Conservation (phyloP, 1,284 basidiomycete species). For the Pseudozyma sp. region DNA sequence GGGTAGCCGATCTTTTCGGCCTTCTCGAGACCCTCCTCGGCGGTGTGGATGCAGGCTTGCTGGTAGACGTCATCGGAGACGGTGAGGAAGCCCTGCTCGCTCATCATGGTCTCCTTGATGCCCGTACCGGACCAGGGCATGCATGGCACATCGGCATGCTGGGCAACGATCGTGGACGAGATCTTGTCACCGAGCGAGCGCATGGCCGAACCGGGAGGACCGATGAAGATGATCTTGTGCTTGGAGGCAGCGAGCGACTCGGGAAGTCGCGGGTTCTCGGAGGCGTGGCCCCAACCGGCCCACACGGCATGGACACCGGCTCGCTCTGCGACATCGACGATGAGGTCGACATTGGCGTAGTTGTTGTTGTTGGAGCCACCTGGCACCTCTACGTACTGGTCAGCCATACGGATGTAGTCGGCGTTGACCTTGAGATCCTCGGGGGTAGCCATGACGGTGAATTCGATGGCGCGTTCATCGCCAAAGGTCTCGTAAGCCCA, state of each 20-base stretch:
- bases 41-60: slow-evolving; percentile 87
- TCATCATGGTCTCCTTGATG: slow-evolving; percentile 87
- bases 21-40: slow-evolving; percentile 86
- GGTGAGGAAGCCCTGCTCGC: slow-evolving; percentile 88
- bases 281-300: slow-evolving; percentile 99
- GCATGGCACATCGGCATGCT: slow-evolving; percentile 95
- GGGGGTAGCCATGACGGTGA: slow-evolving; percentile 99
- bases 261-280: slow-evolving; percentile 97
- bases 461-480: slow-evolving; percentile 93
- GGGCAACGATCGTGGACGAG: slow-evolving; percentile 98
- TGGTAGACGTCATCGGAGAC: slow-evolving; percentile 92
- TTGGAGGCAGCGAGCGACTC: slow-evolving; percentile 90
- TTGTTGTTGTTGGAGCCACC: slow-evolving; percentile 99
- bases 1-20: slow-evolving; percentile 94
- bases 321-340: slow-evolving; percentile 97
- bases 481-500: slow-evolving; percentile 99
- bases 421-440: slow-evolving; percentile 97
- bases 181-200: slow-evolving; percentile 99
- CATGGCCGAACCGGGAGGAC: slow-evolving; percentile 98
- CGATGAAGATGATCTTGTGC: slow-evolving; percentile 98
- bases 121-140: slow-evolving; percentile 99
- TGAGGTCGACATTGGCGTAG: slow-evolving; percentile 99
- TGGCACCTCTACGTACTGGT: slow-evolving; percentile 98
- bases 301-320: slow-evolving; percentile 98
- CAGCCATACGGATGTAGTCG: slow-evolving; percentile 99